phyloP scores from a whole-genome alignment of 2,329 filamentous ascomycete genomes.

The Fusarium palustre region DNA sequence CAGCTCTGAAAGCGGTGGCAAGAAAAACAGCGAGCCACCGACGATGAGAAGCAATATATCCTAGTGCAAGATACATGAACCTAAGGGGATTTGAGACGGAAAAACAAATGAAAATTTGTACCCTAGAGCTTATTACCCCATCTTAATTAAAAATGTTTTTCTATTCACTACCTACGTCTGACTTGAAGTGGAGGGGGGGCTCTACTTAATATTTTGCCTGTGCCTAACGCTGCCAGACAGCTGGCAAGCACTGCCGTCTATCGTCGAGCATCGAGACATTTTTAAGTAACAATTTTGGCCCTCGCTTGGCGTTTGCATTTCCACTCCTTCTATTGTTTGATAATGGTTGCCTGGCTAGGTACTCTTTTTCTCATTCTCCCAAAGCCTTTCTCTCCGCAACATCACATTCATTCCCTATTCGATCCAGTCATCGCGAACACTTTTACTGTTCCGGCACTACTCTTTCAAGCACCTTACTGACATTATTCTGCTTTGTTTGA shows the following conservation, averaged over 20 bases:
- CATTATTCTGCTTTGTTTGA: not conserved
- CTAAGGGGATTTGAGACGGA: not conserved
- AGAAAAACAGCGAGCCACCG: constrained; percentile 16
- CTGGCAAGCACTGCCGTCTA: not conserved
- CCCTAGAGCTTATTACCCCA: constrained; percentile 1
- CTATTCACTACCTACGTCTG: not conserved
- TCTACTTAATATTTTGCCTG: not conserved
- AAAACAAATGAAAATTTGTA: constrained; percentile 7
- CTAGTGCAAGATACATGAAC: constrained; percentile 25
- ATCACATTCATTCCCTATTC: not conserved
- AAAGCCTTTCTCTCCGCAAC: not conserved
- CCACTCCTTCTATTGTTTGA: not conserved
- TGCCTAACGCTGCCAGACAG: constrained; percentile 10
- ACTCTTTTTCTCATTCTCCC: not conserved
- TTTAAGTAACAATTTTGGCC: not conserved
- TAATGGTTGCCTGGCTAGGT: not conserved
- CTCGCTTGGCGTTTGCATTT: not conserved
- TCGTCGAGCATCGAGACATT: not conserved
- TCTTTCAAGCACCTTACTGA: not conserved
- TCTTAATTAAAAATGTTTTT: constrained; percentile 8
- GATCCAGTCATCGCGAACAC: not conserved
- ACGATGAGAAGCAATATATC: constrained; percentile 36
- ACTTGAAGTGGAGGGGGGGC: not conserved
- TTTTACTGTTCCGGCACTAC: not conserved
- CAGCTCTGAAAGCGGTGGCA: constrained; percentile 41